Evolutionary conservation across 2,329 filamentous ascomycete species (phyloP).

Genomic region (Cladophialophora carrionii): DNA sequence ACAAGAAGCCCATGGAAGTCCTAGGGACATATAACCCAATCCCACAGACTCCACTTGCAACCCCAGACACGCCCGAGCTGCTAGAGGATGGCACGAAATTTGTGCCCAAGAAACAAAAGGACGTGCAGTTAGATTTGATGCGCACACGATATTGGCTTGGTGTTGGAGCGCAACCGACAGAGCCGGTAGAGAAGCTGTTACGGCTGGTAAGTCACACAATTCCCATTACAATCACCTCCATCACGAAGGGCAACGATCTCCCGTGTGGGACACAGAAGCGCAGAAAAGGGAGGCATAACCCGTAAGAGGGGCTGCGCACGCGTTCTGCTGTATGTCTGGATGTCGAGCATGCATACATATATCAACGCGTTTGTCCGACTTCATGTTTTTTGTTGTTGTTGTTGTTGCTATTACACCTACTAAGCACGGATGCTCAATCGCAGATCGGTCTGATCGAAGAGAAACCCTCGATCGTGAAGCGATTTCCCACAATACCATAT

Average conservation of each 20-base stretch:
- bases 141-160: conserved; percentile 95
- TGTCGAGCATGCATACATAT: not conserved
- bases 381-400: not conserved
- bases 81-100: conserved; percentile 48
- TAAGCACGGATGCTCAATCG: not conserved
- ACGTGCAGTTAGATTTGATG: conserved; percentile 80
- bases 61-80: conserved; percentile 30
- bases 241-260: not conserved
- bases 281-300: not conserved
- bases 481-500: conserved; percentile 17
- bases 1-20: conserved; percentile 89
- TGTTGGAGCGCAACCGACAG: conserved; percentile 91
- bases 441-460: conserved; percentile 36
- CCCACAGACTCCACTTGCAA: conserved; percentile 54
- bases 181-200: conserved; percentile 84
- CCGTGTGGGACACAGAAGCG: not conserved
- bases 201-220: conserved; percentile 65
- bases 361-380: not conserved
- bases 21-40: conserved; percentile 70
- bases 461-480: conserved; percentile 30
- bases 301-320: not conserved
- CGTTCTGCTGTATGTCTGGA: not conserved
- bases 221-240: not conserved
- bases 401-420: not conserved
- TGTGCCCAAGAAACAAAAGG: conserved; percentile 77